These are phyloP conservation scores for Aspergillus cavernicola DNA, from an alignment of 495 filamentous ascomycete genomes.

Conservation along the genomic window DNA sequence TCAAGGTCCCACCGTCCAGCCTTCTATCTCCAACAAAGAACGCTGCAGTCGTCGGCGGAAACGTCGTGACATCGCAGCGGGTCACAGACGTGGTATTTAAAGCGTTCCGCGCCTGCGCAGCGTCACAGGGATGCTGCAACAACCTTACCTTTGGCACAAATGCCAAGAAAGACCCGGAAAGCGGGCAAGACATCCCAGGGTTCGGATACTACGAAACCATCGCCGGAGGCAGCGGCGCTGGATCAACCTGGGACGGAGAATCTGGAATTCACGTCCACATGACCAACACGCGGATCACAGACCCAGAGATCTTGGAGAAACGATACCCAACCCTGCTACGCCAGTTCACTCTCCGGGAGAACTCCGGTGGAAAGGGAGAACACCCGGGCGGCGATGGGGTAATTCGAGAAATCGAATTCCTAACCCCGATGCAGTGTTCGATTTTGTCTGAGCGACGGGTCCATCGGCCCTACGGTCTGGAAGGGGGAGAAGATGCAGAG, in stretches of 20 bases:
- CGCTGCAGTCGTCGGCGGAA: constrained; percentile 92
- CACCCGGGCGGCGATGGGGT: constrained; percentile 88
- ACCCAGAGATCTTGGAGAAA: constrained; percentile 92
- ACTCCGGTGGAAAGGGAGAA: constrained; percentile 65
- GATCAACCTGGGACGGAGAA: constrained; percentile 82
- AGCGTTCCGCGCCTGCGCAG: constrained; percentile 86
- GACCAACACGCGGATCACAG: constrained; percentile 99
- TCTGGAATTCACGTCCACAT: constrained; percentile 93
- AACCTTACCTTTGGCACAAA: constrained; percentile 58
- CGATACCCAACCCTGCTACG: constrained; percentile 85
- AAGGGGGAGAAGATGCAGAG: constrained; percentile 76
- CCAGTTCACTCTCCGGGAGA: constrained; percentile 72
- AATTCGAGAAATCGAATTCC: constrained; percentile 90
- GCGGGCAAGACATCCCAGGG: constrained; percentile 75
- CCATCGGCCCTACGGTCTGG: constrained; percentile 82
- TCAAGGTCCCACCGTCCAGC: constrained; percentile 76
- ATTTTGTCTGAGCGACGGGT: constrained; percentile 87
- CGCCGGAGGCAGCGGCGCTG: constrained; percentile 87
- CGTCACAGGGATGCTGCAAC: constrained; percentile 89
- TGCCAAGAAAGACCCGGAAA: constrained; percentile 55
- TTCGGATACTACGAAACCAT: constrained; percentile 99
- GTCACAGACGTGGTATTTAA: constrained; percentile 93
- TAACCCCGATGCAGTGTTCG: constrained; percentile 79
- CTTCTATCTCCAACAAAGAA: constrained; percentile 83
- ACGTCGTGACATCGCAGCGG: constrained; percentile 87